Percentiles rank a stretch among this genome's conserved stretches.
Conservation (phyloP, 805 yeast genomes). For the Lipomyces kockii region DNA sequence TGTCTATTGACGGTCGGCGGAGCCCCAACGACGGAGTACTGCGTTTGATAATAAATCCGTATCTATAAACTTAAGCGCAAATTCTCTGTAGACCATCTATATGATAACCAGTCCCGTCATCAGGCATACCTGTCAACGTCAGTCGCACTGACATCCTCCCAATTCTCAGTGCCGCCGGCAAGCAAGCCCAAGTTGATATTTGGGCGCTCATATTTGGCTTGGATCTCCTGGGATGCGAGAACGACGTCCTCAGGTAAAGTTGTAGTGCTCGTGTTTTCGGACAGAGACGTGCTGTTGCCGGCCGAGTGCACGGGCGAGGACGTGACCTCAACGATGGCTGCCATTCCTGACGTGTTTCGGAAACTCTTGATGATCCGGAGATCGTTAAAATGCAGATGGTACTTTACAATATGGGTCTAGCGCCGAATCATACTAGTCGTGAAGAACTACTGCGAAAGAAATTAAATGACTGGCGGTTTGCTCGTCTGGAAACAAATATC, state of each 20-base stretch:
- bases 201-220: conserved; percentile 1
- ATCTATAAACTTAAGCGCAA: not conserved
- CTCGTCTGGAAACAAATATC: too few species aligned
- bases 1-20: not conserved
- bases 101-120: not conserved
- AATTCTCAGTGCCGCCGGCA: conserved; percentile 33
- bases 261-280: not conserved
- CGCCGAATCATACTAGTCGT: too few species aligned
- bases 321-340: conserved; percentile 1
- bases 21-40: not conserved
- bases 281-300: not conserved
- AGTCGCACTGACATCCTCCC: conserved; percentile 27
- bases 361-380: not conserved
- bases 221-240: conserved; percentile 10
- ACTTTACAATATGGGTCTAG: too few species aligned
- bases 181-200: conserved; percentile 12
- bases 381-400: not conserved
- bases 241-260: not conserved
- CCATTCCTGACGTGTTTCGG: not conserved
- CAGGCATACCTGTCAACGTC: conserved; percentile 23
- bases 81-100: not conserved
- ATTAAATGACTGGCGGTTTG: too few species aligned
- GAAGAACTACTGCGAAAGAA: too few species aligned
- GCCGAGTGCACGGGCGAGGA: not conserved
- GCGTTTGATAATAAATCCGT: conserved; percentile 23